phyloP scores from a whole-genome alignment of 768 basidiomycete genomes.

The Sporobolomyces roseus region DNA sequence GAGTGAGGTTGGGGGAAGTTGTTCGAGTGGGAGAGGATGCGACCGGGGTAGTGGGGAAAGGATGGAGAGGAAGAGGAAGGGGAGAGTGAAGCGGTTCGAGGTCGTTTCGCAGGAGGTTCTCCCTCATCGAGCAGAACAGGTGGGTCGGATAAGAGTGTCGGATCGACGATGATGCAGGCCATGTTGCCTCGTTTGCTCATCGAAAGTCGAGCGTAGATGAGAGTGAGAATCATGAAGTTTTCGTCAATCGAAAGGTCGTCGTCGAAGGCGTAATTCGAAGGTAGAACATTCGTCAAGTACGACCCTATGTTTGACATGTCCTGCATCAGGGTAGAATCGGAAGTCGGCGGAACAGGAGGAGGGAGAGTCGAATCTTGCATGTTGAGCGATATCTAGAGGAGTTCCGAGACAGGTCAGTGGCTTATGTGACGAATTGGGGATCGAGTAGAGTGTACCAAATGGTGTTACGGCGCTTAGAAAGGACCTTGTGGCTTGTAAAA shows the following conservation, averaged over 20 bases:
- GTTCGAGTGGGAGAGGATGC: slow-evolving; percentile 33
- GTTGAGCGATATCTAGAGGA: background rate
- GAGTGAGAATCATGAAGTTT: slow-evolving; percentile 30
- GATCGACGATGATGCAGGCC: slow-evolving; percentile 37
- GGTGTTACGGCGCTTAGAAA: too few species aligned
- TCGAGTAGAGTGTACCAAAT: too few species aligned
- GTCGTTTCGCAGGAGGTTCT: slow-evolving; percentile 7
- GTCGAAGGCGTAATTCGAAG: slow-evolving; percentile 27
- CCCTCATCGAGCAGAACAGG: background rate
- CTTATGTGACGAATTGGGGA: too few species aligned
- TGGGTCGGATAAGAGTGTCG: background rate
- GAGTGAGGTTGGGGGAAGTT: slow-evolving; percentile 23
- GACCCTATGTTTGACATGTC: background rate
- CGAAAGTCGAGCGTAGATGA: slow-evolving; percentile 29
- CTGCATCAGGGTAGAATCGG: background rate
- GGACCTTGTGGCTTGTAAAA: too few species aligned
- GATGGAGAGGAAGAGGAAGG: background rate
- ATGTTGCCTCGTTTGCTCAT: slow-evolving; percentile 38
- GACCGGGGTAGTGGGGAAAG: slow-evolving; percentile 21
- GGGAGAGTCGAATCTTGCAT: background rate
- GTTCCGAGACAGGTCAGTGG: too few species aligned
- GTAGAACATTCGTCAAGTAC: slow-evolving; percentile 26
- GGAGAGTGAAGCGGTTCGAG: background rate
- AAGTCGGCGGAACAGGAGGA: too few species aligned
- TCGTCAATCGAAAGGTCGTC: slow-evolving; percentile 21